A percentile compares a stretch with the other conserved stretches of the same genome.
Conservation (phyloP, 2,329 filamentous ascomycete species). For the Eutypella sp. region DNA sequence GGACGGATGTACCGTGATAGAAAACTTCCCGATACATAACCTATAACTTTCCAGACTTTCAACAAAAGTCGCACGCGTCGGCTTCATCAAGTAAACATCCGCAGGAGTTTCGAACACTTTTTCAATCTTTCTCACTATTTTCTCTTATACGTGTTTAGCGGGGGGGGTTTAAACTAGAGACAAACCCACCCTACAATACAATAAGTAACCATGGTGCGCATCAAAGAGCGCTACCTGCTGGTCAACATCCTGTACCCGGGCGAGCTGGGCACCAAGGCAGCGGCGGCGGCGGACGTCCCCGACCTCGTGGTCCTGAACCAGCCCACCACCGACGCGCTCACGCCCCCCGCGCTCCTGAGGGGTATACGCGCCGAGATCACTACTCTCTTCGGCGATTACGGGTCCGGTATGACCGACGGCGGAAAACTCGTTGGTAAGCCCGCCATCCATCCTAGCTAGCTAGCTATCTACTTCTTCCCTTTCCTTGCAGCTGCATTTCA, state of each 20-base stretch:
- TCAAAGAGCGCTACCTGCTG: constrained; percentile 95
- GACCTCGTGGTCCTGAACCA: constrained; percentile 70
- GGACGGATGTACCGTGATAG: too few species aligned
- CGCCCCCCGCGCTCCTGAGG: constrained; percentile 58
- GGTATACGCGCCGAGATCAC: constrained; percentile 67
- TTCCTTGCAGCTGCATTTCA: too few species aligned
- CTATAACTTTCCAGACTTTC: too few species aligned
- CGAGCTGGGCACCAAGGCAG: constrained; percentile 32
- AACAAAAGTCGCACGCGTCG: too few species aligned
- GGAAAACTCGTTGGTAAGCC: constrained; percentile 58
- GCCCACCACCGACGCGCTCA: constrained; percentile 70
- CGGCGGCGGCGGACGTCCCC: too few species aligned
- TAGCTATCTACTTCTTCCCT: too few species aligned
- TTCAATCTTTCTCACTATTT: background rate
- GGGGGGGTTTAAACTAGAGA: too few species aligned
- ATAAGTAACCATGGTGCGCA: constrained; percentile 69
- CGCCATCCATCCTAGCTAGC: too few species aligned
- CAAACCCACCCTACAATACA: too few species aligned
- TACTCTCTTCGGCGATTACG: constrained; percentile 82
- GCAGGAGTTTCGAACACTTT: background rate
- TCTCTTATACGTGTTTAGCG: too few species aligned
- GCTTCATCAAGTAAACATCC: too few species aligned
- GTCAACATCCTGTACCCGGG: constrained; percentile 87
- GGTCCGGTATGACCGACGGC: constrained; percentile 66
- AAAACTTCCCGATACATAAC: background rate